phyloP scores from a whole-genome alignment of 75 land plant genomes.

The Cryptomeria japonica region DNA sequence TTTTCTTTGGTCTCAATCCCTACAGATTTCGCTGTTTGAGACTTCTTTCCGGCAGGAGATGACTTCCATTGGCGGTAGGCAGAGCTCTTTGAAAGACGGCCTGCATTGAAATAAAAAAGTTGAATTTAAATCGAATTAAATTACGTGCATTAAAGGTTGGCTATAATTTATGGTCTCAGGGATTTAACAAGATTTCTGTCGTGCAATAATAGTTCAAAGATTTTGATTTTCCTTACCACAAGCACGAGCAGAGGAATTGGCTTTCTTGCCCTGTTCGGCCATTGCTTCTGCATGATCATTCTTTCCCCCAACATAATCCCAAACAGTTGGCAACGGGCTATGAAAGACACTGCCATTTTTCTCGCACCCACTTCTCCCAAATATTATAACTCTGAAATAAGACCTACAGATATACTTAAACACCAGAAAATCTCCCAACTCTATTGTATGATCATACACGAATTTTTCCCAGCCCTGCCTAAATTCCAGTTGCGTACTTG shows the following conservation, averaged over 20 bases:
- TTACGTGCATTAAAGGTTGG: not conserved
- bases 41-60: not conserved
- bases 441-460: conserved; percentile 5
- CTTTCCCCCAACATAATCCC: not conserved
- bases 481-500: conserved; percentile 8
- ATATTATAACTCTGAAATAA: conserved; percentile 14
- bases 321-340: not conserved
- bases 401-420: conserved; percentile 5
- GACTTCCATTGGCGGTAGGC: not conserved
- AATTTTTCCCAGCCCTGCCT: conserved; percentile 11
- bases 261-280: not conserved
- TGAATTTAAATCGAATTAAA: not conserved
- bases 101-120: not conserved
- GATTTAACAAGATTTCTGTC: not conserved
- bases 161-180: not conserved
- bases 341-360: not conserved
- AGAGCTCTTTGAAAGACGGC: not conserved
- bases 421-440: conserved; percentile 15
- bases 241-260: not conserved
- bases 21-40: not conserved
- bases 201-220: not conserved
- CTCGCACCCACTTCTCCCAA: conserved; percentile 4
- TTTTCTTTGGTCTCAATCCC: not conserved
- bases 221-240: not conserved
- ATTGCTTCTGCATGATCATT: not conserved